A percentile compares a stretch with the other conserved stretches of the same genome.
Evolutionary conservation across 495 filamentous ascomycete genomes (phyloP).

Genomic region (Penicillium nucicola): DNA sequence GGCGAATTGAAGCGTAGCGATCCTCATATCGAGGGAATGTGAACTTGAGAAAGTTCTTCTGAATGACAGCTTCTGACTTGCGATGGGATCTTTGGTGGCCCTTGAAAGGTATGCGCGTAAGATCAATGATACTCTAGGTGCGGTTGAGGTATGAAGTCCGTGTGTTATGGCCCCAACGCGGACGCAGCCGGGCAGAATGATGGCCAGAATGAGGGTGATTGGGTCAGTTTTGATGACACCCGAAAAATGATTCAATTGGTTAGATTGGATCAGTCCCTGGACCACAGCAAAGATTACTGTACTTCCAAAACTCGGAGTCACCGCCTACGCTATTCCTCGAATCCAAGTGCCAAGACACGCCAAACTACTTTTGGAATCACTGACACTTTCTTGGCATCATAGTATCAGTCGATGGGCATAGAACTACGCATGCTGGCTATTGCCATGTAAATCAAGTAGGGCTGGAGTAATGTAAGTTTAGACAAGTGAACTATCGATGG

Average conservation of each 20-base stretch:
- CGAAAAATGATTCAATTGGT: neutral
- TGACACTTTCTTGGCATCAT: no score
- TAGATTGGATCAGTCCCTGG: no score
- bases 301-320: no score
- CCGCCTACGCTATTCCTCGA: no score
- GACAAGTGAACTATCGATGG: no score
- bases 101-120: neutral
- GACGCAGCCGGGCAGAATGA: neutral
- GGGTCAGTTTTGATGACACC: neutral
- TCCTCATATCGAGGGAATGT: constrained; percentile 55
- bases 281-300: no score
- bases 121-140: neutral
- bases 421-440: no score
- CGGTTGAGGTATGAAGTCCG: neutral
- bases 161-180: constrained; percentile 5
- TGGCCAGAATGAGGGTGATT: constrained; percentile 11
- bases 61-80: neutral
- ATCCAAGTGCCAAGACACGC: neutral
- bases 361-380: neutral
- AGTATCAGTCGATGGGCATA: no score
- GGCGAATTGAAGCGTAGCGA: constrained; percentile 78
- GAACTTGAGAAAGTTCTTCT: constrained; percentile 14
- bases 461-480: no score
- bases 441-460: no score
- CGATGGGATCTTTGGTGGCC: neutral